These are phyloP conservation scores for Monosporascus sp. DNA, from an alignment of 2,329 filamentous ascomycete genomes.

Conservation along the genomic window DNA sequence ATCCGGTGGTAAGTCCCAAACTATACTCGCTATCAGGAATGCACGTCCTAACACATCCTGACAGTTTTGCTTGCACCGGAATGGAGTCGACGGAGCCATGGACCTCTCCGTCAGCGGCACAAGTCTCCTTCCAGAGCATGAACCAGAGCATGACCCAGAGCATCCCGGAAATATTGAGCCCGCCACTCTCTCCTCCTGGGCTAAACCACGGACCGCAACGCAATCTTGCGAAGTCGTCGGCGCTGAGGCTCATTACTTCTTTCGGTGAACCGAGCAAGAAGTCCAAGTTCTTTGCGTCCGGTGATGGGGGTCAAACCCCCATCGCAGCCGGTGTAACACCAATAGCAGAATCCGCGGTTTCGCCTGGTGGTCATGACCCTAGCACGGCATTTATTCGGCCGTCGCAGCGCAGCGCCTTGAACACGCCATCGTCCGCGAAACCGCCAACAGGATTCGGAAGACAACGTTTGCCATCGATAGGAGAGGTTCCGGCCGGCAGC, in stretches of 20 bases:
- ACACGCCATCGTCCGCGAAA: constrained; percentile 63
- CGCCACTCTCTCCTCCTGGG: constrained; percentile 69
- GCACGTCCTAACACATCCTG: constrained; percentile 8
- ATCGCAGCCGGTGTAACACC: constrained; percentile 81
- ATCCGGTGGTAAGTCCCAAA: constrained; percentile 61
- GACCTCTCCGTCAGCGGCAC: constrained; percentile 74
- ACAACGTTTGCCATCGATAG: constrained; percentile 71
- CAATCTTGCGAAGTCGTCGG: constrained; percentile 71
- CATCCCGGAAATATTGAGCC: constrained; percentile 60
- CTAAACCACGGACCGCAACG: constrained; percentile 53
- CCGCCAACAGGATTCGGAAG: constrained; percentile 57
- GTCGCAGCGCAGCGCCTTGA: constrained; percentile 61
- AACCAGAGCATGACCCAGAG: constrained; percentile 46
- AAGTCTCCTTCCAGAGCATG: constrained; percentile 51
- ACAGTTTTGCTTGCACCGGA: constrained; percentile 80
- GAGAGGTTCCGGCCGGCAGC: constrained; percentile 51
- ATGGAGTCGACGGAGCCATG: constrained; percentile 80
- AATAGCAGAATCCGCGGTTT: constrained; percentile 73
- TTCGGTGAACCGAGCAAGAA: constrained; percentile 64
- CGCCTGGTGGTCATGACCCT: constrained; percentile 62
- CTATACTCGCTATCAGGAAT: not conserved
- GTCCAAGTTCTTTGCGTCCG: constrained; percentile 57
- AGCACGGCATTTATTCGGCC: constrained; percentile 65
- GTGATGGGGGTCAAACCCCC: constrained; percentile 62
- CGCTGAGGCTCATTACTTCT: constrained; percentile 85